Conservation (phyloP, 139 green algal species). For the Chlorella vulgaris region DNA sequence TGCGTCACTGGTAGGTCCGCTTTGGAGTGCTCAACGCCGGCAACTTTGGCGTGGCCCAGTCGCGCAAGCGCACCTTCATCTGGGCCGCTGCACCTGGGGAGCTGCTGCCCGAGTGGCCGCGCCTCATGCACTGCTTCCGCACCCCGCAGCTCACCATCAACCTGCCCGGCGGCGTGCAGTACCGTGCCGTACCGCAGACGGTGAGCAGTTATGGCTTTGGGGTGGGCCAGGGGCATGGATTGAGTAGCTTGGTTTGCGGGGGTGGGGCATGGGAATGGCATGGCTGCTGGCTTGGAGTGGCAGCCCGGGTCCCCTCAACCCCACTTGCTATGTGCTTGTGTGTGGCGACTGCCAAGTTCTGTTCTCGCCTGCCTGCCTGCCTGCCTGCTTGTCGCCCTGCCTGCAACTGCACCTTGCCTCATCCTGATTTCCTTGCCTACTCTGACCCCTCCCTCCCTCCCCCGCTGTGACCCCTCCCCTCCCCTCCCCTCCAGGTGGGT, state of each 20-base stretch:
- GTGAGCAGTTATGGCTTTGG: not conserved
- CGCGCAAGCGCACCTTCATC: slow-evolving; percentile 96
- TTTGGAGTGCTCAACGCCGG: slow-evolving; percentile 97
- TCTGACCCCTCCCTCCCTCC: too few relatives aligned
- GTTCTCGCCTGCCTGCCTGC: too few relatives aligned
- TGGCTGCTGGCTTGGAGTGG: too few relatives aligned
- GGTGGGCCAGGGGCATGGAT: not conserved
- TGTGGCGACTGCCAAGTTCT: too few relatives aligned
- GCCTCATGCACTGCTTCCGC: slow-evolving; percentile 85
- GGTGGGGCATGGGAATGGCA: not conserved
- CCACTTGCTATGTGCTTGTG: too few relatives aligned
- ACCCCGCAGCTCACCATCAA: slow-evolving; percentile 88
- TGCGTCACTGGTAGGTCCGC: slow-evolving; percentile 78
- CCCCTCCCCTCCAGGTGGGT: slow-evolving; percentile 59
- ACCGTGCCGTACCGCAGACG: slow-evolving; percentile 71
- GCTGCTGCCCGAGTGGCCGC: slow-evolving; percentile 88
- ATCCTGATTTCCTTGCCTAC: too few relatives aligned
- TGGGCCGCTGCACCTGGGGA: slow-evolving; percentile 85
- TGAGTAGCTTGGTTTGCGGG: not conserved
- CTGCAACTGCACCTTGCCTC: too few relatives aligned
- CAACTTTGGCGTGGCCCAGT: slow-evolving; percentile 95
- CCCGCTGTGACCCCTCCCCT: too few relatives aligned
- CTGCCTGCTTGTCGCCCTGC: too few relatives aligned
- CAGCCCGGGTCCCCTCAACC: too few relatives aligned
- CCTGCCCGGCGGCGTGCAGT: slow-evolving; percentile 78